These are phyloP conservation scores for Podochytrium sp. DNA, from an alignment of 192 early-diverging fungal genomes.

Conservation along the genomic window DNA sequence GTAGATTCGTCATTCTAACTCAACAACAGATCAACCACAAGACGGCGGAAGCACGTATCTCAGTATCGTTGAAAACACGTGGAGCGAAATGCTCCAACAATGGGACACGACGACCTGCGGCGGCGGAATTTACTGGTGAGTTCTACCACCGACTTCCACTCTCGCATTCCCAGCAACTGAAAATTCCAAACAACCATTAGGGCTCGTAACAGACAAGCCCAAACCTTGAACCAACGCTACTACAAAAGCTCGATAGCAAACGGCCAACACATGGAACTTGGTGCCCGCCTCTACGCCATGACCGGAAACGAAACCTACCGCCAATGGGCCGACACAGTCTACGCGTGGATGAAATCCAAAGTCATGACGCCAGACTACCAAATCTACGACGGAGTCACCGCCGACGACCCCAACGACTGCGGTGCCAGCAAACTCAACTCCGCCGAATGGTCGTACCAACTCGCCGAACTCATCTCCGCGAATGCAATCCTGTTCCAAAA, in stretches of 20 bases:
- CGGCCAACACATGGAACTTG: slow-evolving; percentile 40
- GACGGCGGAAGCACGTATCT: slow-evolving; percentile 16
- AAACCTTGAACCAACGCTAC: background rate
- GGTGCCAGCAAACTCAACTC: background rate
- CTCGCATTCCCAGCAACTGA: background rate
- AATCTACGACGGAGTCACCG: slow-evolving; percentile 21
- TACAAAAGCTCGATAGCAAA: slow-evolving; percentile 56
- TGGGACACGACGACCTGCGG: slow-evolving; percentile 51
- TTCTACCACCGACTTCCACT: background rate
- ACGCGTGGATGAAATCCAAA: slow-evolving; percentile 41
- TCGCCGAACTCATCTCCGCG: slow-evolving; percentile 25
- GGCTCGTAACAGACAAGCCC: slow-evolving; percentile 37
- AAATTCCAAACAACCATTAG: background rate
- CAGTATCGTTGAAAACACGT: slow-evolving; percentile 37
- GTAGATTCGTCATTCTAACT: slow-evolving; percentile 5
- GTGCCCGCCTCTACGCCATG: slow-evolving; percentile 37
- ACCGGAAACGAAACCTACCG: slow-evolving; percentile 35
- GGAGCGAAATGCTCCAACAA: slow-evolving; percentile 37
- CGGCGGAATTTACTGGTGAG: slow-evolving; percentile 55
- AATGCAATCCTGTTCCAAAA: slow-evolving; percentile 15
- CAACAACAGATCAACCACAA: background rate
- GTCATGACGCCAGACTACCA: background rate
- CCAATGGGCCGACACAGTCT: background rate
- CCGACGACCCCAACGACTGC: slow-evolving; percentile 2
- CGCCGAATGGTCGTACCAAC: slow-evolving; percentile 21